Base-by-base conservation (phyloP, 2,329 filamentous ascomycete species). In the Fusarium cicatricum region DNA sequence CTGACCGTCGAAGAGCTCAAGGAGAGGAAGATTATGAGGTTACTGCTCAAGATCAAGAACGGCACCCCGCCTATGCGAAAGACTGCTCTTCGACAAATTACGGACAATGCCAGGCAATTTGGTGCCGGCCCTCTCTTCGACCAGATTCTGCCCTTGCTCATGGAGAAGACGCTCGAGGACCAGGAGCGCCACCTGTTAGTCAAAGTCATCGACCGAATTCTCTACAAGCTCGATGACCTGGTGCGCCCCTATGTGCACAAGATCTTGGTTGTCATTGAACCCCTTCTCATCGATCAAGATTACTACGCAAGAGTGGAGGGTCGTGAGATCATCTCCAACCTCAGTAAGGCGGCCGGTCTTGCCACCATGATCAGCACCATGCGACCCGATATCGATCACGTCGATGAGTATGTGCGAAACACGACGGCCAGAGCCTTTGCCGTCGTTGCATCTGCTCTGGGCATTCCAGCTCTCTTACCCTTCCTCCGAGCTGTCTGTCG, bases 351-450 rank as follows among this genome's bases (percentile, higher is more conserved):
- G 19, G 95, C 96, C 59, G 96, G 95, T 72, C 85, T 99, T 49
- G 95, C 95, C 15, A 95, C 96, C 67, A 99, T 99, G 95, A 99
- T 99, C 74, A 97, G 92, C 77, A 97, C 93, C 9, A 99, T 99
- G 95, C 85, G 95, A 70, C 96, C 95, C 0, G 95, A 99, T 84
- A 97, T 99, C 64, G 95, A 99, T 69, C 95, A 99, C 69, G 91
- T 96, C 21, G 95, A 99, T 70, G 95, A 99, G 74, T 99, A 99
- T 72, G 96, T 99, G 11, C 87, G 95, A 72, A 99, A 99, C 77
- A 99, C 95, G 2, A 99, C 95, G 2, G 95, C 95, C 49, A 85
- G 95, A 80, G 95, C 95, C 2, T 99, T 99, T 72, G 95, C 95
- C 21, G 95, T 99, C 7, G 95, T 99, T 32, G 95, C 95, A 3